Evolutionary conservation across 2,329 filamentous ascomycete genomes (phyloP).

Genomic region (Leptodontidium sp.): DNA sequence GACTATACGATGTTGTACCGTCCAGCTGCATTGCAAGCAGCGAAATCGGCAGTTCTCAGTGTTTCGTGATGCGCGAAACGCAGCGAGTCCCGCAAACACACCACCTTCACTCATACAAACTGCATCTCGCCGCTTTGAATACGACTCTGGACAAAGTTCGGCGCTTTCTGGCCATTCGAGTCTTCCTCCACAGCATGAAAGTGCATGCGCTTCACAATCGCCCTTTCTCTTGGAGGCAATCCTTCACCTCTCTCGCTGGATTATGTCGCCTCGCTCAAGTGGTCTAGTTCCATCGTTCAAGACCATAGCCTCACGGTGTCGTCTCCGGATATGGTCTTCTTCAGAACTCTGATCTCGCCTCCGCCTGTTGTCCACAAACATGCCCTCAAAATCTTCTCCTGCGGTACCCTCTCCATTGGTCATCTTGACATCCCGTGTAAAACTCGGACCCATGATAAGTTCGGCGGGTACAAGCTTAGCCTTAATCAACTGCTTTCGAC

Average conservation of each 20-base stretch:
- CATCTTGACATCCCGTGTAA: constrained; percentile 54
- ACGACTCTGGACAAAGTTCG: background rate
- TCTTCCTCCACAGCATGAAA: background rate
- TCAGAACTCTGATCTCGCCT: constrained; percentile 64
- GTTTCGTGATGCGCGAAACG: background rate
- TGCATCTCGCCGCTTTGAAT: background rate
- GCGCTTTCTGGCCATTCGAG: background rate
- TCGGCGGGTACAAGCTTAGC: constrained; percentile 41
- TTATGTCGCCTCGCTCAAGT: constrained; percentile 78
- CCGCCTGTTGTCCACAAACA: constrained; percentile 48
- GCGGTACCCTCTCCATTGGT: constrained; percentile 60
- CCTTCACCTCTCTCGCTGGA: constrained; percentile 57
- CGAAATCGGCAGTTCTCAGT: background rate
- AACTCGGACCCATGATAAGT: constrained; percentile 51
- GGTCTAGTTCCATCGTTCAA: constrained; percentile 85
- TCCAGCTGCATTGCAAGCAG: background rate
- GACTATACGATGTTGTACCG: constrained; percentile 1
- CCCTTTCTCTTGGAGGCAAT: background rate
- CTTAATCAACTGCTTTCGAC: constrained; percentile 41
- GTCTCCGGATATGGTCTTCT: constrained; percentile 76
- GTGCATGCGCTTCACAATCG: background rate
- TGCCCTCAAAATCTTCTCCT: constrained; percentile 46
- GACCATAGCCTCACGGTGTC: constrained; percentile 88
- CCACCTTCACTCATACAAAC: background rate
- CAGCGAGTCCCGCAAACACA: background rate